Evolutionary conservation across 108 stramenopile genomes (phyloP).

Genomic region (Skeletonema marinoi): DNA sequence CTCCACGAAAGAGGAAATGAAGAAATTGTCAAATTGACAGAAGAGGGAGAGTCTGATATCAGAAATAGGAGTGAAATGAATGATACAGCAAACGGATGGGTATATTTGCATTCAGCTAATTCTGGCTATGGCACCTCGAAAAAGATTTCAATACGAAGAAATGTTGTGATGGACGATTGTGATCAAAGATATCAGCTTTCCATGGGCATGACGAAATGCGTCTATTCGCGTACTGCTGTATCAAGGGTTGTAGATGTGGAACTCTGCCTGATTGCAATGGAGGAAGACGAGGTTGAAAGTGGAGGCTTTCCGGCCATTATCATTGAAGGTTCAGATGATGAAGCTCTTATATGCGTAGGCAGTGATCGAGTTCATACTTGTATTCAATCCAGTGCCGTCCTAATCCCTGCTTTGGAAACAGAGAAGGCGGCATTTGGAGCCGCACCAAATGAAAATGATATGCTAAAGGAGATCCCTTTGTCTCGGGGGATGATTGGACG

Average conservation of each 20-base stretch:
- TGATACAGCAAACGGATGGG: constrained; percentile 35
- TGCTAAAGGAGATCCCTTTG: constrained; percentile 21
- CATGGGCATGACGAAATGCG: constrained; percentile 32
- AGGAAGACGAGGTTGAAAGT: constrained; percentile 70
- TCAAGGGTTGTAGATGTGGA: constrained; percentile 35
- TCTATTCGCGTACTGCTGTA: background rate
- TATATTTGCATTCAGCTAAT: constrained; percentile 9
- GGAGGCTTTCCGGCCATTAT: constrained; percentile 57
- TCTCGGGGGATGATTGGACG: constrained; percentile 41
- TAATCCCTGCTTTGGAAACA: constrained; percentile 9
- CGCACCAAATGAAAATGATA: background rate
- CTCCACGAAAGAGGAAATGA: constrained; percentile 51
- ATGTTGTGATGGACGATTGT: constrained; percentile 56
- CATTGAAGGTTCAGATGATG: constrained; percentile 53
- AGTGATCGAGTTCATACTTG: constrained; percentile 42
- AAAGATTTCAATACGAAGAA: constrained; percentile 43
- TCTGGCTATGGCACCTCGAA: background rate
- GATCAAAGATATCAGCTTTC: constrained; percentile 65
- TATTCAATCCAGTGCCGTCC: constrained; percentile 32
- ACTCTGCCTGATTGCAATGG: constrained; percentile 63
- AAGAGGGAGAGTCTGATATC: constrained; percentile 19
- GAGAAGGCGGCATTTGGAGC: constrained; percentile 6
- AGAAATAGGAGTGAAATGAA: background rate
- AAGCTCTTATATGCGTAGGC: constrained; percentile 54
- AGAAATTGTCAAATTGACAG: constrained; percentile 23